These are phyloP conservation scores for Teratosphaeria zuluensis DNA, from an alignment of 2,329 filamentous ascomycete genomes.

Conservation along the genomic window DNA sequence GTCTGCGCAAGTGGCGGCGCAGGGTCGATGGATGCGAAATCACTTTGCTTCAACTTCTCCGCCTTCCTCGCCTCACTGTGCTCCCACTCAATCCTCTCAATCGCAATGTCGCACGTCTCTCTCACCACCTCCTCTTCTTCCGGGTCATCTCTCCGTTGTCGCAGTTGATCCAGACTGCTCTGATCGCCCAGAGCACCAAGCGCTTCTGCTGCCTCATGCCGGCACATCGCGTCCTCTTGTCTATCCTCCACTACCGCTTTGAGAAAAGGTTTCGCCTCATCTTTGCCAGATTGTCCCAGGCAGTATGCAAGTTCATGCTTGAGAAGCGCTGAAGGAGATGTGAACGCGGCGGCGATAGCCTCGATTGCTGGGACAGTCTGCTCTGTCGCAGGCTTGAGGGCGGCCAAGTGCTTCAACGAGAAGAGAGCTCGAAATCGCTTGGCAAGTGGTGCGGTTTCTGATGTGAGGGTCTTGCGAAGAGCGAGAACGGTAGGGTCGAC, in stretches of 20 bases:
- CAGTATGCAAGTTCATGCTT: conserved; percentile 98
- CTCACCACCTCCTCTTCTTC: conserved; percentile 72
- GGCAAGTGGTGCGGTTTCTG: conserved; percentile 72
- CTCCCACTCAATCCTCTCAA: conserved; percentile 90
- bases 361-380: conserved; percentile 55
- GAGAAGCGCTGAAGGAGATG: conserved; percentile 75
- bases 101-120: conserved; percentile 94
- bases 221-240: conserved; percentile 85
- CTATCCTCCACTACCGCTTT: conserved; percentile 64
- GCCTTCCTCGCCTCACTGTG: conserved; percentile 59
- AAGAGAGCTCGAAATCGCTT: conserved; percentile 93
- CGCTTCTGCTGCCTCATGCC: conserved; percentile 93
- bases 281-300: conserved; percentile 78
- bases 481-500: conserved; percentile 43
- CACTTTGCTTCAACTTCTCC: conserved; percentile 76
- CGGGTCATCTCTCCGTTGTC: conserved; percentile 60
- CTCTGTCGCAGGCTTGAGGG: conserved; percentile 47
- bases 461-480: conserved; percentile 66
- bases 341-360: conserved; percentile 81
- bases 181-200: conserved; percentile 75
- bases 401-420: conserved; percentile 89
- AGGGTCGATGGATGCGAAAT: conserved; percentile 92
- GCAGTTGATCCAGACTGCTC: conserved; percentile 64
- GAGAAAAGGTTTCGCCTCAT: conserved; percentile 62
- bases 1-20: conserved; percentile 75